Conservation (phyloP, 352 stramenopile genomes). For the Phytopythium aichiense region DNA sequence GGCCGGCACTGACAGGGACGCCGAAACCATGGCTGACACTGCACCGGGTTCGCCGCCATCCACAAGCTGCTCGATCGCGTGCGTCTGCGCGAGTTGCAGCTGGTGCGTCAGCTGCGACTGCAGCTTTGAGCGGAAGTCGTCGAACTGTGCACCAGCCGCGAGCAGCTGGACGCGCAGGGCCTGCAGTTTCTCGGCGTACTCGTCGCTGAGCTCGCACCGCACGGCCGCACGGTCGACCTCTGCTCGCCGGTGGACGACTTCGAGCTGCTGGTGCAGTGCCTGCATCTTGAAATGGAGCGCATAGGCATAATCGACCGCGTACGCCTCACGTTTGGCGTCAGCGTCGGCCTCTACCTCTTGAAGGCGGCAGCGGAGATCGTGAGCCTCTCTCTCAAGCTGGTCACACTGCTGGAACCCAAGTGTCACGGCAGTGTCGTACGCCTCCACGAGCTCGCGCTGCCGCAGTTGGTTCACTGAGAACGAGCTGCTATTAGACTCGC, state of each 20-base stretch:
- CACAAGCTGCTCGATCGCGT: conserved; percentile 54
- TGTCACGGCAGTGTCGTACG: background rate
- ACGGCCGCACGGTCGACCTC: conserved; percentile 40
- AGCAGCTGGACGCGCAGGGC: conserved; percentile 49
- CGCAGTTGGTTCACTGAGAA: background rate
- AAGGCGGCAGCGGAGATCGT: background rate
- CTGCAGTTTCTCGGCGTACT: conserved; percentile 57
- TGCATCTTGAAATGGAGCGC: conserved; percentile 40
- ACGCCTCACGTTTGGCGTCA: conserved; percentile 33
- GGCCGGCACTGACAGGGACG: conserved; percentile 40
- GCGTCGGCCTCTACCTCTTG: conserved; percentile 16
- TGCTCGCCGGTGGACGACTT: conserved; percentile 16
- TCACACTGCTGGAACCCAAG: background rate
- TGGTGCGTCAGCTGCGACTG: conserved; percentile 58
- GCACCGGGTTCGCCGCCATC: conserved; percentile 18
- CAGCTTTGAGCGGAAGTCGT: conserved; percentile 51
- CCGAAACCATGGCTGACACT: conserved; percentile 13
- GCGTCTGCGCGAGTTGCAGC: conserved; percentile 47
- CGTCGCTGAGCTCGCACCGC: conserved; percentile 35
- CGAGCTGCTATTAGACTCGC: background rate
- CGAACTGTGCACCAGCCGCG: conserved; percentile 57
- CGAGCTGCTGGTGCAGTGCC: conserved; percentile 26
- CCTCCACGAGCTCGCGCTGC: background rate
- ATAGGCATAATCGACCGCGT: conserved; percentile 35
- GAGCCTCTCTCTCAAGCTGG: background rate